phyloP scores from a whole-genome alignment of 148 eudicot species.

The Camellia granthamiana region DNA sequence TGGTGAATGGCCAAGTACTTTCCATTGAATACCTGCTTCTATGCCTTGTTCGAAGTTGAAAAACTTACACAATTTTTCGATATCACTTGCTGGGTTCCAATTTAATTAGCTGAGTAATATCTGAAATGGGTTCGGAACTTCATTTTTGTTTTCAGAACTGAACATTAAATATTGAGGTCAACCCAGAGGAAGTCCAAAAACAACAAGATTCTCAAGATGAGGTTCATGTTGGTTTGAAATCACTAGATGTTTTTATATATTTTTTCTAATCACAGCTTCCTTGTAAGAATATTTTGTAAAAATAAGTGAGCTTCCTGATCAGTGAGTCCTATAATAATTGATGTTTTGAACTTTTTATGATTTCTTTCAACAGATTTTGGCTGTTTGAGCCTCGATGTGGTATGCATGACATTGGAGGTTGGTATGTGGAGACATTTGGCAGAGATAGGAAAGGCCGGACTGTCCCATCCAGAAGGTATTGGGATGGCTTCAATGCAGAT shows the following conservation, averaged over 20 bases:
- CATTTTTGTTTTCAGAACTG: neutral
- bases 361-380: slow-evolving; percentile 62
- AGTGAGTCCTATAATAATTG: neutral
- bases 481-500: slow-evolving; percentile 66
- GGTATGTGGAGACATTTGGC: slow-evolving; percentile 95
- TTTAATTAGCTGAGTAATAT: neutral
- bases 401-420: slow-evolving; percentile 92
- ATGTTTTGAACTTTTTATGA: neutral
- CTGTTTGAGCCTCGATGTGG: slow-evolving; percentile 98
- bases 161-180: neutral
- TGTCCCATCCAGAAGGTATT: slow-evolving; percentile 66
- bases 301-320: neutral
- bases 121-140: neutral
- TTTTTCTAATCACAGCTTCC: neutral
- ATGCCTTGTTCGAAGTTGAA: neutral
- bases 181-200: neutral
- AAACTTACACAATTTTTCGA: neutral
- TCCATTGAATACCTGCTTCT: neutral
- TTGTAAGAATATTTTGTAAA: neutral
- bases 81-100: neutral
- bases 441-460: slow-evolving; percentile 64
- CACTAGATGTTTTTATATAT: neutral
- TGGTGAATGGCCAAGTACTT: neutral
- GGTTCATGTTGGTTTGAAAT: neutral
- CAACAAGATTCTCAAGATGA: neutral